These are phyloP conservation scores for Aspergillus sp. DNA, from an alignment of 2,329 filamentous ascomycete genomes.

Conservation along the genomic window DNA sequence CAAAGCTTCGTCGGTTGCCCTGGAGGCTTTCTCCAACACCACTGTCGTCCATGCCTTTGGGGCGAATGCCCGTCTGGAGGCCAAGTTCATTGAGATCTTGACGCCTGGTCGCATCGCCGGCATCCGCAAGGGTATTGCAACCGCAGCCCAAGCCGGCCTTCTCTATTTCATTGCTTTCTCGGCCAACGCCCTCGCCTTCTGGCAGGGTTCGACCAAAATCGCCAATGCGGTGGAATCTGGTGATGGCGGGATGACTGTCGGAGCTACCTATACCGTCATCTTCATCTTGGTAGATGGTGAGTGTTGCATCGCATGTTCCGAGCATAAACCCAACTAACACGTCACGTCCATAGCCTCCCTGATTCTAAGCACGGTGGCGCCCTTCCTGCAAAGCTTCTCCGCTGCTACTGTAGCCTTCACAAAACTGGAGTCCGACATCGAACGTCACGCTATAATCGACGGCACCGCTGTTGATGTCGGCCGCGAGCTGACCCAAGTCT, in stretches of 20 bases:
- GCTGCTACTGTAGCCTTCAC: constrained; percentile 53
- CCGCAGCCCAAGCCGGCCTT: constrained; percentile 58
- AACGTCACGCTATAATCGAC: constrained; percentile 50
- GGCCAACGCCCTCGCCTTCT: constrained; percentile 67
- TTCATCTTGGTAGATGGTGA: constrained; percentile 33
- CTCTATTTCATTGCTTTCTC: constrained; percentile 67
- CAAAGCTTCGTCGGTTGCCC: constrained; percentile 60
- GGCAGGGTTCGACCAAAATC: constrained; percentile 61
- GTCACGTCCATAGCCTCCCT: constrained; percentile 25
- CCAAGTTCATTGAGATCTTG: constrained; percentile 55
- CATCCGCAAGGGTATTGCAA: constrained; percentile 56
- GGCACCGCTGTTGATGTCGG: constrained; percentile 23
- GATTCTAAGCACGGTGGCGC: constrained; percentile 38
- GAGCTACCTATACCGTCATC: constrained; percentile 37
- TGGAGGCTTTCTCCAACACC: constrained; percentile 59
- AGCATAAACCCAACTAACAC: neutral
- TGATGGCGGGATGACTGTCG: constrained; percentile 25
- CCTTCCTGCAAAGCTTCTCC: constrained; percentile 47
- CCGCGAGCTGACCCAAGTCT: constrained; percentile 7
- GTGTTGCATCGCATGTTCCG: neutral
- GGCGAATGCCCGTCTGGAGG: constrained; percentile 58
- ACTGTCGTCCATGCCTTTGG: constrained; percentile 63
- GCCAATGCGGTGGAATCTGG: constrained; percentile 28
- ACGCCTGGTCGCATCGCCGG: constrained; percentile 51
- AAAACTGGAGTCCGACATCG: constrained; percentile 59